Percentiles rank a stretch among this genome's conserved stretches.
phyloP scores from a whole-genome alignment of 805 yeast species.

The Hanseniaspora nectarophila region DNA sequence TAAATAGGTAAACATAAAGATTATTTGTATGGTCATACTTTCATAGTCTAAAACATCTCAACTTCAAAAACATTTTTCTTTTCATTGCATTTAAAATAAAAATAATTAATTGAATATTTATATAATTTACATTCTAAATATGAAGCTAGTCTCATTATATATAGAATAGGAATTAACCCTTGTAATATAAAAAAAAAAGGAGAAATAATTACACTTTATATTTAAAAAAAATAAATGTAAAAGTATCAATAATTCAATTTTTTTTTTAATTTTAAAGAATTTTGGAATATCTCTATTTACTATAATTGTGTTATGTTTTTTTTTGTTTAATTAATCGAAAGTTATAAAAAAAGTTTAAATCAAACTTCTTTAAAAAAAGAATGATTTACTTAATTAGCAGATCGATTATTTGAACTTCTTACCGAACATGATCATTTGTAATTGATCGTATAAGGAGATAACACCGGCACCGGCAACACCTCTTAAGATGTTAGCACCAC shows the following conservation, averaged over 20 bases:
- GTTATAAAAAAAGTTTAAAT: neutral
- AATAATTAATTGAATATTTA: slow-evolving; percentile 3
- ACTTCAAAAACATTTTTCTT: too few species aligned
- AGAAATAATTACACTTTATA: neutral
- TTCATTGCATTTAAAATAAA: too few species aligned
- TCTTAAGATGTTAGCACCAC: slow-evolving; percentile 98
- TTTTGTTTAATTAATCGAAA: neutral
- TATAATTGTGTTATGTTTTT: neutral
- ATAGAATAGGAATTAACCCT: neutral
- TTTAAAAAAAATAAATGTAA: neutral
- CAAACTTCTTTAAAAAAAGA: neutral
- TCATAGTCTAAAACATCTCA: too few species aligned
- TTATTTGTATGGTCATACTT: too few species aligned
- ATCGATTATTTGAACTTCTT: slow-evolving; percentile 66
- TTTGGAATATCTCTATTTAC: slow-evolving; percentile 5
- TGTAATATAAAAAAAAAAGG: too few species aligned
- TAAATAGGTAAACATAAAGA: too few species aligned
- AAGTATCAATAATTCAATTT: neutral
- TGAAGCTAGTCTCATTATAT: neutral
- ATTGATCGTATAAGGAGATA: slow-evolving; percentile 92
- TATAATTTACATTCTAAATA: neutral
- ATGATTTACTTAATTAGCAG: neutral
- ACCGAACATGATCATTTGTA: slow-evolving; percentile 89
- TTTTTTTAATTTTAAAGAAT: too few species aligned
- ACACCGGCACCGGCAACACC: slow-evolving; percentile 99